phyloP scores from a whole-genome alignment of 495 filamentous ascomycete genomes.

The Cetradonia linearis region DNA sequence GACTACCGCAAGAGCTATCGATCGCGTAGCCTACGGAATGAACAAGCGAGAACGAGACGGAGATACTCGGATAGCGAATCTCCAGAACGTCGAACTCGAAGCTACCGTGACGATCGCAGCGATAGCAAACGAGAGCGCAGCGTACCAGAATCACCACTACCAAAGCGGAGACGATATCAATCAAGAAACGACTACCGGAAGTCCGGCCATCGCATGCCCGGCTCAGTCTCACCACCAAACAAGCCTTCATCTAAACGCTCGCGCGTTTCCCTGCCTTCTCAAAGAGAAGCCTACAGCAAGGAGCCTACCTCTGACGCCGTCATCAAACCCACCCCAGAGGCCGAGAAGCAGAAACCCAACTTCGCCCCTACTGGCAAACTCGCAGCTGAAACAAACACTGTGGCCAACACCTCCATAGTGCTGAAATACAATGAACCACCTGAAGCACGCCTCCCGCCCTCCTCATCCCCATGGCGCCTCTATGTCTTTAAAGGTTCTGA shows the following conservation, averaged over 20 bases:
- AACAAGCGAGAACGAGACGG: background rate
- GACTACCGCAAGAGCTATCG: constrained; percentile 3
- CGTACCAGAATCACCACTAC: constrained; percentile 19
- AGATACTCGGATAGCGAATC: constrained; percentile 19
- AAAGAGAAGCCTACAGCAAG: constrained; percentile 55
- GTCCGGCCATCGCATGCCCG: constrained; percentile 18
- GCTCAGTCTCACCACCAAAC: constrained; percentile 27
- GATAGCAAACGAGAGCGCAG: constrained; percentile 28
- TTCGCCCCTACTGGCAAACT: constrained; percentile 70
- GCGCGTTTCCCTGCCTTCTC: constrained; percentile 56
- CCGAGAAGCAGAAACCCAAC: constrained; percentile 79
- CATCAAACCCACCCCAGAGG: constrained; percentile 33
- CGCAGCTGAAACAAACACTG: constrained; percentile 78
- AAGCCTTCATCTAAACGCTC: constrained; percentile 28
- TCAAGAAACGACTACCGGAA: background rate
- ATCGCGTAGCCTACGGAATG: constrained; percentile 3
- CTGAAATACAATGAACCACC: constrained; percentile 95
- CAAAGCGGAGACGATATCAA: constrained; percentile 7
- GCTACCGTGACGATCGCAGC: constrained; percentile 23
- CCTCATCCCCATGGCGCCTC: constrained; percentile 71
- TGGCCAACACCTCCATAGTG: constrained; percentile 53
- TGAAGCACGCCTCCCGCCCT: constrained; percentile 78
- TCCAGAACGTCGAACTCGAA: constrained; percentile 21
- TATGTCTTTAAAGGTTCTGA: constrained; percentile 87
- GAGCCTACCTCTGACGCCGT: constrained; percentile 30